Evolutionary conservation across 2,329 filamentous ascomycete genomes (phyloP).

Genomic region (Diatrype stigma): DNA sequence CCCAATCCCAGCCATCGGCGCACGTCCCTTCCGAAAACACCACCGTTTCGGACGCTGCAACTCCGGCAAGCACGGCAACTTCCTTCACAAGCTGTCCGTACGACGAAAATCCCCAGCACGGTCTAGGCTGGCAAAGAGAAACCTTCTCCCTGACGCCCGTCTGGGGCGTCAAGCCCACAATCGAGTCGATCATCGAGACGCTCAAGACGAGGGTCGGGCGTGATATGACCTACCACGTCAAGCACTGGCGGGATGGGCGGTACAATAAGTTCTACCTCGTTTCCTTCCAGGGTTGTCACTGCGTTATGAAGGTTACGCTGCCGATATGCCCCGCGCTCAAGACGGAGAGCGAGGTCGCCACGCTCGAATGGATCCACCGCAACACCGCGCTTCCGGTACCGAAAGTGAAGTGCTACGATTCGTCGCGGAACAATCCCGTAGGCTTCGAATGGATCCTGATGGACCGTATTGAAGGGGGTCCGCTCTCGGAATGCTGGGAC

Average conservation of each 20-base stretch:
- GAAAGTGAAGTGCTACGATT: slow-evolving; percentile 15
- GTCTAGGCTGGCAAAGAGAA: not conserved
- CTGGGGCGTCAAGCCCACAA: slow-evolving; percentile 19
- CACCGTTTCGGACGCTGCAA: no score
- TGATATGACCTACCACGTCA: slow-evolving; percentile 12
- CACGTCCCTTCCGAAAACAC: no score
- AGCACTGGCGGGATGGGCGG: slow-evolving; percentile 15
- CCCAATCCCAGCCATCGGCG: no score
- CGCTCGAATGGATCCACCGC: slow-evolving; percentile 18
- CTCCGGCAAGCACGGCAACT: no score
- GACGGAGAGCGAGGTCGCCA: slow-evolving; percentile 28
- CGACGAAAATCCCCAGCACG: not conserved
- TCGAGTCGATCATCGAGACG: slow-evolving; percentile 16
- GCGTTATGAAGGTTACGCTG: slow-evolving; percentile 25
- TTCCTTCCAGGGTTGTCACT: slow-evolving; percentile 19
- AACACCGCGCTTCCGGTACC: slow-evolving; percentile 24
- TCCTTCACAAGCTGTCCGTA: not conserved
- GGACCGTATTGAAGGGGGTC: slow-evolving; percentile 19
- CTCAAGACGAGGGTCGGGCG: slow-evolving; percentile 12
- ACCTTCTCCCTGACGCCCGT: not conserved
- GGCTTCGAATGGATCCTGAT: slow-evolving; percentile 30
- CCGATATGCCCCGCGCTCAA: slow-evolving; percentile 21
- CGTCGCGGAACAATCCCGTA: slow-evolving; percentile 17
- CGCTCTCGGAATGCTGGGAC: slow-evolving; percentile 24
- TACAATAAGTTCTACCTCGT: slow-evolving; percentile 22